Evolutionary conservation across 2,329 filamentous ascomycete species (phyloP).

Genomic region (Hymenoscyphus albidus): DNA sequence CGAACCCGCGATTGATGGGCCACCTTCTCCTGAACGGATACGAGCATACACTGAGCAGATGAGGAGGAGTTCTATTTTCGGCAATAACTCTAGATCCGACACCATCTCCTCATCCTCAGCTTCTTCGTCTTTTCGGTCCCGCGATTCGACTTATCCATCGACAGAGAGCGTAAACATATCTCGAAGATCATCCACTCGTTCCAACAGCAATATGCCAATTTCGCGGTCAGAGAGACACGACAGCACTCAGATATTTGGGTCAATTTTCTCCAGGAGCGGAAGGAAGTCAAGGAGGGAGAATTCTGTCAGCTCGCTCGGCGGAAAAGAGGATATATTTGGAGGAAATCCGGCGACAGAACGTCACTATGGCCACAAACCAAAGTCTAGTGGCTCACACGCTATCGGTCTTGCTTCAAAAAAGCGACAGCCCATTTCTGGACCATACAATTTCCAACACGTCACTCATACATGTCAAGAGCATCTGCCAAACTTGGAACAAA

Average conservation of each 20-base stretch:
- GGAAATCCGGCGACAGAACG: constrained; percentile 25
- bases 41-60: constrained; percentile 57
- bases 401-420: constrained; percentile 11
- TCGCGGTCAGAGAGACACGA: constrained; percentile 51
- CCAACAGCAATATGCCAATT: constrained; percentile 48
- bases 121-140: constrained; percentile 50
- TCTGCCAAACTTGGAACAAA: constrained; percentile 39
- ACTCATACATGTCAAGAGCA: constrained; percentile 53
- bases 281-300: constrained; percentile 48
- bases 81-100: constrained; percentile 43
- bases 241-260: constrained; percentile 55
- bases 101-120: constrained; percentile 56
- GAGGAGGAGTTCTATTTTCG: constrained; percentile 49
- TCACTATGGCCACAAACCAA: constrained; percentile 17
- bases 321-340: constrained; percentile 12
- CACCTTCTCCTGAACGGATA: constrained; percentile 57
- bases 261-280: constrained; percentile 52
- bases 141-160: constrained; percentile 32
- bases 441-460: constrained; percentile 65
- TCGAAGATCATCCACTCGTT: constrained; percentile 54
- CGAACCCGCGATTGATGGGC: constrained; percentile 56
- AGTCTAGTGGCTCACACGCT: constrained; percentile 10
- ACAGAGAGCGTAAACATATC: constrained; percentile 42
- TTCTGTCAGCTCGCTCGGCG: constrained; percentile 14
- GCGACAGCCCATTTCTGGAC: constrained; percentile 49